These are phyloP conservation scores for Citrus reticulata DNA, from an alignment of 345 rosid genomes.

Conservation along the genomic window DNA sequence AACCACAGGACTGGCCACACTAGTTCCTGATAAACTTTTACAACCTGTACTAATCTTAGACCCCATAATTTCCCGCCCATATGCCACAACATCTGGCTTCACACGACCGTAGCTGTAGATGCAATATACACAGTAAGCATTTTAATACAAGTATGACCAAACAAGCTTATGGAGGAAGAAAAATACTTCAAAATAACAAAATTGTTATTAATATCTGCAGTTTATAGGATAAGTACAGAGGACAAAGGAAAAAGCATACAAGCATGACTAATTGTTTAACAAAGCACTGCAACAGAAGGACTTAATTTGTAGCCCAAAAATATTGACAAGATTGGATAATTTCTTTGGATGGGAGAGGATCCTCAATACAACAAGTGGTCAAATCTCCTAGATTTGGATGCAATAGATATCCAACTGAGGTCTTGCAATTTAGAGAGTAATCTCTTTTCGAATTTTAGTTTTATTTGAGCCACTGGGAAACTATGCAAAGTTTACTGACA, in stretches of 20 bases:
- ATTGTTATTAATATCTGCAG: background rate
- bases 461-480: background rate
- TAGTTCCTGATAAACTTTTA: conserved; percentile 96
- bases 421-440: background rate
- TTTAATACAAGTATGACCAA: background rate
- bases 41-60: conserved; percentile 96
- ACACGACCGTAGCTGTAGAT: conserved; percentile 82
- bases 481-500: background rate
- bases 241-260: background rate
- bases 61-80: conserved; percentile 95
- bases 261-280: background rate
- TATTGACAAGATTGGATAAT: background rate
- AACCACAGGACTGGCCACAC: conserved; percentile 99
- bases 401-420: background rate
- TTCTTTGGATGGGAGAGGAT: background rate
- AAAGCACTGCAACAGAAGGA: background rate
- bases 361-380: background rate
- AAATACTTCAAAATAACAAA: background rate
- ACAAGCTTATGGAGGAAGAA: conserved; percentile 1
- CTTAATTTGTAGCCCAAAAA: background rate
- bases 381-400: background rate
- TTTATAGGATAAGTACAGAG: background rate
- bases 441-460: background rate
- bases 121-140: background rate
- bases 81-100: conserved; percentile 96